phyloP scores from a whole-genome alignment of 2,329 filamentous ascomycete genomes.

The Ceratocystiopsis brevicomis region DNA sequence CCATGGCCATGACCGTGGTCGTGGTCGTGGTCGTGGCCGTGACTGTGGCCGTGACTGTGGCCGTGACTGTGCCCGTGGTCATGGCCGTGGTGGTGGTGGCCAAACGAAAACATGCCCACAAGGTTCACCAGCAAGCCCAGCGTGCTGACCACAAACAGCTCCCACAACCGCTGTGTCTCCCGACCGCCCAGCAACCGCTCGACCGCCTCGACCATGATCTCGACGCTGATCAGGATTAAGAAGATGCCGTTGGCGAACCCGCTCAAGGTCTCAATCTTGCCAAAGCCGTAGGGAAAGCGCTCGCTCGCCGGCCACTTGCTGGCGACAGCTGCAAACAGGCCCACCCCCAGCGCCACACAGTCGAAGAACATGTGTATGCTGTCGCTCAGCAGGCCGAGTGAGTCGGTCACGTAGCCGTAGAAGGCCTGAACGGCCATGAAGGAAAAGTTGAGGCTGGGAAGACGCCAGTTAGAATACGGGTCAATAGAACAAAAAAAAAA shows the following conservation, averaged over 20 bases:
- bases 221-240: slow-evolving; percentile 79
- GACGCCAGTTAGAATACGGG: neutral
- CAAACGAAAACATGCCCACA: slow-evolving; percentile 76
- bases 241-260: slow-evolving; percentile 95
- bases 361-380: slow-evolving; percentile 99
- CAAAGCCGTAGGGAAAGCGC: slow-evolving; percentile 84
- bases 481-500: too few species aligned
- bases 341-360: slow-evolving; percentile 78
- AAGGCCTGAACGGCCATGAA: slow-evolving; percentile 94
- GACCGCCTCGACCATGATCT: slow-evolving; percentile 88
- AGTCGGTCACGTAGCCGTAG: slow-evolving; percentile 86
- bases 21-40: slow-evolving; percentile 15
- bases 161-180: slow-evolving; percentile 65
- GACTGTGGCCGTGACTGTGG: slow-evolving; percentile 17
- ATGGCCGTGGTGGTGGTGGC: slow-evolving; percentile 43
- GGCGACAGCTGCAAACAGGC: slow-evolving; percentile 78
- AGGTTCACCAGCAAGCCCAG: slow-evolving; percentile 79
- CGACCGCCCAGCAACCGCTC: slow-evolving; percentile 71
- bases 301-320: slow-evolving; percentile 89
- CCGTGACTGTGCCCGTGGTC: slow-evolving; percentile 22
- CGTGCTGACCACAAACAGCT: slow-evolving; percentile 75
- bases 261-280: slow-evolving; percentile 89
- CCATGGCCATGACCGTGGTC: slow-evolving; percentile 5
- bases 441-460: slow-evolving; percentile 63
- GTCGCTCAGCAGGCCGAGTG: slow-evolving; percentile 83